Evolutionary conservation across 2,329 filamentous ascomycete species (phyloP), one percentile per base, ranked within the genome.

Genomic region (Zelopaecilomyces penicillatus): DNA sequence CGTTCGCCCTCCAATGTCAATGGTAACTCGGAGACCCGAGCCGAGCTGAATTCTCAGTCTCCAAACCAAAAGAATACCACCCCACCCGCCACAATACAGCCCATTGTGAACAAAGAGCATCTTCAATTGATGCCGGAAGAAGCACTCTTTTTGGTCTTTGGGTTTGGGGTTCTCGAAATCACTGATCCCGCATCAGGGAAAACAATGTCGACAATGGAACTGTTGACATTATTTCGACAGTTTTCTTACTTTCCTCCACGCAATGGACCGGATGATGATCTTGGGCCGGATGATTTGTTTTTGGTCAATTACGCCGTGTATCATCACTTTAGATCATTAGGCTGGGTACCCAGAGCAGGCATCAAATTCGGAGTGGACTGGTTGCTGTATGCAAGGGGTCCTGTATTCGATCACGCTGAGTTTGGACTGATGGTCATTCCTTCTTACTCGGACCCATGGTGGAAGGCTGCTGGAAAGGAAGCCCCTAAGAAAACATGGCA

Each of bases 291-390:
- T 61, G 87, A 95, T 56, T 76, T 80, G 0, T 98, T 98, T 63
- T 69, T 97, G 19, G 63, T 95, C 1, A 83, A 87, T 46, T 98
- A 97, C 58, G 82, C 81, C 9, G 87, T 87, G 12, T 98, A 95
- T 62, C 93, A 98, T 60, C 91, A 98, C 62, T 98, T 95, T 67
- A 84, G 93, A 33, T 95, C 89, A 0, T 73, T 97, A 0, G 93
- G 93, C 27, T 98, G 93, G 91, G 87, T 96, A 1, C 85, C 94
- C 1, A 83, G 94, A 10, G 82, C 86, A 5, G 94, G 93, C 32
- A 83, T 95, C 61, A 98, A 98, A 60, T 98, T 98, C 56, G 87
- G 87, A 26, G 86, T 89, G 7, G 93, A 98, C 63, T 96, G 87
- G 70, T 70, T 98, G n/a, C 76, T 98, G 6, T 98, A 98, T 66